Conservation (phyloP, 1,139 yeast species). For the Zhuliangozyma blackwelliae region DNA sequence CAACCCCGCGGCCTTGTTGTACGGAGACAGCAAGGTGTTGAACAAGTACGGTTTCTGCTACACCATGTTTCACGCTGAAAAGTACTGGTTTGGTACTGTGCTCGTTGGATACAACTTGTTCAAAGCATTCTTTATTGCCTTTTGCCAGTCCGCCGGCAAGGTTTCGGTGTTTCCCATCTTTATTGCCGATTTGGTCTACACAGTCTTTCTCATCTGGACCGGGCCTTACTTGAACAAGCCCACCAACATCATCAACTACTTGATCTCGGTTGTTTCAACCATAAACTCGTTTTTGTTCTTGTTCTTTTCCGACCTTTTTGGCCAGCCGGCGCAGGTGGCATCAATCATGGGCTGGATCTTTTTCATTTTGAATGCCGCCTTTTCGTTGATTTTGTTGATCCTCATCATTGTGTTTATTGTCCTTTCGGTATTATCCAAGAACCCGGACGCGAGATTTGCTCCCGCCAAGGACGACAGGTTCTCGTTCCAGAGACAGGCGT, state of each 20-base stretch:
- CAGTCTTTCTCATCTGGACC: conserved; percentile 51
- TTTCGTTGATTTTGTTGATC: conserved; percentile 59
- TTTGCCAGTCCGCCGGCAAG: conserved; percentile 67
- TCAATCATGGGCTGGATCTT: conserved; percentile 81
- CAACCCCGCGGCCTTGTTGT: conserved; percentile 74
- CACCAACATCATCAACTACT: conserved; percentile 62
- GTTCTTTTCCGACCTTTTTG: conserved; percentile 69
- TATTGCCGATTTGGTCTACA: conserved; percentile 60
- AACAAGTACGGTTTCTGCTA: conserved; percentile 74
- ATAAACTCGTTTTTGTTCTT: conserved; percentile 69
- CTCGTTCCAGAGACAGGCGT: conserved; percentile 64
- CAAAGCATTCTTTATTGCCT: conserved; percentile 61
- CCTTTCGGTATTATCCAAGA: conserved; percentile 59
- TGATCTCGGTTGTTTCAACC: conserved; percentile 60
- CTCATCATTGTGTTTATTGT: conserved; percentile 56
- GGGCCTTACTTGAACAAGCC: conserved; percentile 70
- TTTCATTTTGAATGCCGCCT: conserved; percentile 74
- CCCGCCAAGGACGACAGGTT: conserved; percentile 84
- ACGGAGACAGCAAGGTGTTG: conserved; percentile 62
- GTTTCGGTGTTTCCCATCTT: conserved; percentile 65
- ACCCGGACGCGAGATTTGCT: conserved; percentile 78
- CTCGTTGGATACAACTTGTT: conserved; percentile 50
- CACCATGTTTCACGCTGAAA: conserved; percentile 74
- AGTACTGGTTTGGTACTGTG: conserved; percentile 72
- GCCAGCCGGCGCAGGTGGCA: conserved; percentile 61